Evolutionary conservation across 75 land plant genomes (phyloP), one percentile per base, ranked within the genome.

Genomic region (Pseudotsuga menziesii): DNA sequence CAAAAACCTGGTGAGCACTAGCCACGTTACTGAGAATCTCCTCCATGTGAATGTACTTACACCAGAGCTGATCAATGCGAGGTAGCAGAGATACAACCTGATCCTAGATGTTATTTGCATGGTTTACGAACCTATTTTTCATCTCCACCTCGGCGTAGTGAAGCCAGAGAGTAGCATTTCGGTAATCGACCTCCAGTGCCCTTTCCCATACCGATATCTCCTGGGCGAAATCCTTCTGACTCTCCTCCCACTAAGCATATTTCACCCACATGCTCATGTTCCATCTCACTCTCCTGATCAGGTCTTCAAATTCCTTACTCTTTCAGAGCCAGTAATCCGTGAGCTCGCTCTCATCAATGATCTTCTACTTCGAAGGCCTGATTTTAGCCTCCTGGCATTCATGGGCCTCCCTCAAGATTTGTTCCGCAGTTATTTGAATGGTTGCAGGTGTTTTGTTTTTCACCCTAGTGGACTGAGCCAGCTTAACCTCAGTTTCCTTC

Each of bases 401-500:
- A 0, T 96, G 84, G 8, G 98, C 94, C 62, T 95, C 98, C 1
- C 98, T 85, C 32, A 95, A 89, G 62, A 95, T 91, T 79, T 95
- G 98, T 88, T 96, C 98, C 4, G 98, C 96, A 35, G 98, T 96
- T 80, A 96, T 96, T 75, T 96, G 98, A 48, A 93, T 81, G 0
- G 89, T 94, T 3, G 98, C 98, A 1, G 98, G 98, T 26, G 98
- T 96, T 67, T 96, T 96, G 85, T 96, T 96, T 85, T 93, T 96
- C 14, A 96, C 98, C 14, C 98, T 82, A 3, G 97, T 96, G 4
- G 98, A 94, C 11, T 96, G 89, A 4, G 98, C 97, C 44, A 96
- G 91, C 88, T 96, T 96, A 56, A 96, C 98, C 86, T 96, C 98
- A 14, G 98, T 93, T 60, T 96, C 98, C 62, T 90, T 90, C 64